These are phyloP conservation scores for Moniliella sp. DNA, from an alignment of 1,284 basidiomycete genomes.

Conservation along the genomic window DNA sequence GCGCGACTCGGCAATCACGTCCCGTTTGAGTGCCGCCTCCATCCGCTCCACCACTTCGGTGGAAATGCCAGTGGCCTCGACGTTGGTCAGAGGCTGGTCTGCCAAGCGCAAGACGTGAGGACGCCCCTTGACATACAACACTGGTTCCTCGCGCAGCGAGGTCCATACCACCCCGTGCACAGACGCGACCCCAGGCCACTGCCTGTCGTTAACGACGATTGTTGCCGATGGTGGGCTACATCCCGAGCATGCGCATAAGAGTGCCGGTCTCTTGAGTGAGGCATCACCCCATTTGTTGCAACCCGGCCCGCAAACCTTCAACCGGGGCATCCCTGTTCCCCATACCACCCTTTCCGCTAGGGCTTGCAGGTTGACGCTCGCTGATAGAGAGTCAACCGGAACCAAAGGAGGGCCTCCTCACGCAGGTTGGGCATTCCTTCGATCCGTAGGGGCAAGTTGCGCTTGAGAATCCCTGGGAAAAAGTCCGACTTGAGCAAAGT, in stretches of 20 bases:
- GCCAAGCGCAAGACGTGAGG: constrained; percentile 66
- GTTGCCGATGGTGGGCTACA: no score
- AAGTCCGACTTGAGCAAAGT: constrained; percentile 95
- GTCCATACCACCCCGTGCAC: constrained; percentile 30
- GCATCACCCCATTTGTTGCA: constrained; percentile 28
- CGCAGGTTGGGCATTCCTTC: constrained; percentile 31
- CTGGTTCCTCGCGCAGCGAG: constrained; percentile 27
- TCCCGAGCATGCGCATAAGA: no score
- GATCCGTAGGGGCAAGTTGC: constrained; percentile 7
- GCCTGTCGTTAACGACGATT: no score
- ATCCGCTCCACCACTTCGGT: constrained; percentile 77
- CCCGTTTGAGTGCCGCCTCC: constrained; percentile 70
- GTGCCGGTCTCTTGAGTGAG: no score
- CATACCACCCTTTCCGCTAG: constrained; percentile 10
- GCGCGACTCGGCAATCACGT: constrained; percentile 60
- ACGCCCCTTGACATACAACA: constrained; percentile 44
- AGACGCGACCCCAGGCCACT: no score
- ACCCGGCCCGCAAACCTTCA: constrained; percentile 23
- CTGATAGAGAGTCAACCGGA: constrained; percentile 1
- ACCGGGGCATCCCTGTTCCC: constrained; percentile 31
- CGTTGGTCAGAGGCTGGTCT: constrained; percentile 38
- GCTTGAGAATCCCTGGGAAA: constrained; percentile 40
- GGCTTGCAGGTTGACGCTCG: not conserved
- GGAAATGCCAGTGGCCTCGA: constrained; percentile 61
- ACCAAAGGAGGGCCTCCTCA: constrained; percentile 14